phyloP scores from a whole-genome alignment of 2,329 filamentous ascomycete genomes.

The Byssochlamys sp. region DNA sequence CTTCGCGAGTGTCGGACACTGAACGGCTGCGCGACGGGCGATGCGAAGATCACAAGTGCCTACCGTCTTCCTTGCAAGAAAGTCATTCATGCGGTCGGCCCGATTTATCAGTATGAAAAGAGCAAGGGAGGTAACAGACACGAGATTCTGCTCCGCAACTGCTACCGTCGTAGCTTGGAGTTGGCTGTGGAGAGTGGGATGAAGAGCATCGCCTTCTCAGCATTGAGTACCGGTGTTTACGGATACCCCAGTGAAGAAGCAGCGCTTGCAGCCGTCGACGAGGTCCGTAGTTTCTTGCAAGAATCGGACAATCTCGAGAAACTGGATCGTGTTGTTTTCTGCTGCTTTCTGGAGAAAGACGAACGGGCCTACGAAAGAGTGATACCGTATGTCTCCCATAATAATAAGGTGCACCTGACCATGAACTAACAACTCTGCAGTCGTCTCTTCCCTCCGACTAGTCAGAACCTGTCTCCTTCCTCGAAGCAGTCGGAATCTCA shows the following conservation, averaged over 20 bases:
- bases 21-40: constrained; percentile 64
- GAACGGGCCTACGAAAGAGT: constrained; percentile 58
- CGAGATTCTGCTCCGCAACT: constrained; percentile 43
- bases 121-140: constrained; percentile 23
- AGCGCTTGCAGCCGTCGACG: constrained; percentile 59
- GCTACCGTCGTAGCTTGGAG: constrained; percentile 64
- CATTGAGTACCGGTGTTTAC: constrained; percentile 80
- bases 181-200: constrained; percentile 60
- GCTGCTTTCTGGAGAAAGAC: constrained; percentile 72
- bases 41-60: constrained; percentile 71
- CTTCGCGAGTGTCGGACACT: constrained; percentile 62
- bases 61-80: constrained; percentile 66
- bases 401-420: background rate
- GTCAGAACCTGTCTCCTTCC: constrained; percentile 20
- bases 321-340: constrained; percentile 71
- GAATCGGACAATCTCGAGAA: constrained; percentile 28
- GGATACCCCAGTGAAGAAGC: constrained; percentile 71
- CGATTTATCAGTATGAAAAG: constrained; percentile 52
- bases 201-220: constrained; percentile 69
- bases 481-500: constrained; percentile 6
- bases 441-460: constrained; percentile 41
- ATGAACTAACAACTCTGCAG: constrained; percentile 20
- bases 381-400: constrained; percentile 58
- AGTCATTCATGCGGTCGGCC: constrained; percentile 86
- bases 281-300: constrained; percentile 48